Evolutionary conservation across 331 rosid species (phyloP).

Genomic region (Acacia concinna): DNA sequence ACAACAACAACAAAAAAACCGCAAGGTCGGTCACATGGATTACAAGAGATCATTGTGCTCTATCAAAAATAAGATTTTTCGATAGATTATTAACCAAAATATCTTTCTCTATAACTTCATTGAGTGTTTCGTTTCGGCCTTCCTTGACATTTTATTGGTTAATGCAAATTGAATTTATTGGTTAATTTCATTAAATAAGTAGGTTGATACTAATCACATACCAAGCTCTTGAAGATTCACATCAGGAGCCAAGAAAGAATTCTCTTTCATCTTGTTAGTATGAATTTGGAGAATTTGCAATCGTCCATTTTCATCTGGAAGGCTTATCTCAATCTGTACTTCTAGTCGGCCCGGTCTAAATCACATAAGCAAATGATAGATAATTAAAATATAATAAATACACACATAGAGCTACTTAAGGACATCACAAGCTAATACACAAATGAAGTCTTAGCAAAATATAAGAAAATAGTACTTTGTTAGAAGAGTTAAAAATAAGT

Average conservation of each 20-base stretch:
- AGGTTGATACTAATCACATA: constrained; percentile 43
- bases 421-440: not conserved
- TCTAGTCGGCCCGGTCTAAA: constrained; percentile 96
- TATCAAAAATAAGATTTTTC: too few relatives aligned
- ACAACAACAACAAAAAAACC: too few relatives aligned
- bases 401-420: constrained; percentile 25
- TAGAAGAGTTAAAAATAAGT: not conserved
- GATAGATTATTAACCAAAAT: too few relatives aligned
- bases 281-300: constrained; percentile 94
- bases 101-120: too few relatives aligned
- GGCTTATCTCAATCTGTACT: constrained; percentile 95
- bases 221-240: constrained; percentile 91
- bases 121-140: too few relatives aligned
- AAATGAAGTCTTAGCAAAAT: not conserved
- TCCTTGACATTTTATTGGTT: too few relatives aligned
- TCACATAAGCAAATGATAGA: constrained; percentile 31
- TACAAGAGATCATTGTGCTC: too few relatives aligned
- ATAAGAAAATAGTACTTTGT: not conserved
- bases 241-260: constrained; percentile 88
- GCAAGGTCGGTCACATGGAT: too few relatives aligned
- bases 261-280: constrained; percentile 94
- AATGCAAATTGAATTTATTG: not conserved
- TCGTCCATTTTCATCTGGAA: constrained; percentile 97
- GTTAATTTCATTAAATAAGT: constrained; percentile 24
- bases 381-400: constrained; percentile 5